Base-by-base conservation (phyloP, 306 rosid species). In the Gastrolobium villosum region DNA sequence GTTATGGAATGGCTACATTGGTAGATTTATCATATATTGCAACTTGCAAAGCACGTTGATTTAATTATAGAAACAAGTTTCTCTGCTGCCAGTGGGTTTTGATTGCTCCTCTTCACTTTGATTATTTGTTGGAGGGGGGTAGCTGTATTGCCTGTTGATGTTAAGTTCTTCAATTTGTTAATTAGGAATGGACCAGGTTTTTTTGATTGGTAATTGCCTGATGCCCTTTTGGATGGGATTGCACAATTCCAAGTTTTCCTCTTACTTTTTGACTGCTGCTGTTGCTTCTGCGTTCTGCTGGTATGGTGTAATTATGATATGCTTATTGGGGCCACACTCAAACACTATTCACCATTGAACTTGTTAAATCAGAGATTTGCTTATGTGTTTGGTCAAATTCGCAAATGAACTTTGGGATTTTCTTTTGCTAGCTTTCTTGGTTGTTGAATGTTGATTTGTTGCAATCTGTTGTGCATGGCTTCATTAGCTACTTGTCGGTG, bases 21-120 rank as follows among this genome's bases (percentile, higher is more conserved):
- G 50, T 57, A 34, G 30, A 43, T 3, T 43, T 20, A 11, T 36
- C 30, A 8, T 67, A 6, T 54, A 40, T 56, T 76, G 75, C 50
- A 53, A 70, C 61, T 34, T 34, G 74, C 62, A 50, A 41, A 32
- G 28, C 45, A 55, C 2, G 26, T 5, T n/a, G 32, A 34, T 52
- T 49, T 48, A 20, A 44, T 15, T 57, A 5, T 46, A 7, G 80
- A 52, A 65, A 37, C 39, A 36, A 26, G 64, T 75, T 40, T 75
- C n/a, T 62, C 62, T 75, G 6, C 64, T 10, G 14, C 71, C 34
- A 9, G 26, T 20, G 26, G 26, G 26, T 20, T 20, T 20, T 20
- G 26, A 20, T 20, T 20, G 26, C 26, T 20, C 26, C 26, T 20
- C 26, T 20, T 20, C 26, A 1, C 26, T 20, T 20, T 20, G 26